Percentiles rank a stretch among this genome's conserved stretches.
Conservation (phyloP, 2,329 filamentous ascomycete species). For the Fusarium sp. region DNA sequence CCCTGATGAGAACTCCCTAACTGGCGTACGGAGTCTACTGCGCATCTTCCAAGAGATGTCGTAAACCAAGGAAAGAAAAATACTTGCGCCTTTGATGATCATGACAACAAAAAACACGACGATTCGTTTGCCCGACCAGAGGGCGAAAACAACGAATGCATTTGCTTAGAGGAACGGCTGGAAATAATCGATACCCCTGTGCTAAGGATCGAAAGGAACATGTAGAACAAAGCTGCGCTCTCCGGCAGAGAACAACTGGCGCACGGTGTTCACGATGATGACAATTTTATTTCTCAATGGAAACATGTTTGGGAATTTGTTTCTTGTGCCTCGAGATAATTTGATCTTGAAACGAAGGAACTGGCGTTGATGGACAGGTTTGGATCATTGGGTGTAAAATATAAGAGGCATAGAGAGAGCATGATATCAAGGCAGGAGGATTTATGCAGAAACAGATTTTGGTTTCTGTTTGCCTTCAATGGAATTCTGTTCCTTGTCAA, state of each 20-base stretch:
- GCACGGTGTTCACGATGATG: constrained; percentile 47
- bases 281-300: constrained; percentile 21
- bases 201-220: constrained; percentile 42
- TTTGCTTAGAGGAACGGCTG: constrained; percentile 45
- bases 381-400: constrained; percentile 1
- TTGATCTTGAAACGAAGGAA: neutral
- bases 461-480: neutral
- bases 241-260: constrained; percentile 42
- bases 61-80: constrained; percentile 39
- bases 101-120: constrained; percentile 32
- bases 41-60: constrained; percentile 79
- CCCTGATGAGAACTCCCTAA: constrained; percentile 86
- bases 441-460: neutral
- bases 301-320: constrained; percentile 2
- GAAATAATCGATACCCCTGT: constrained; percentile 48
- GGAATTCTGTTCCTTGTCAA: constrained; percentile 1
- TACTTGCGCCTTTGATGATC: constrained; percentile 40
- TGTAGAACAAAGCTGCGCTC: constrained; percentile 44
- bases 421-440: neutral
- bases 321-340: neutral
- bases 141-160: constrained; percentile 32
- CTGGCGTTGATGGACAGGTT: constrained; percentile 36
- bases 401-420: constrained; percentile 9
- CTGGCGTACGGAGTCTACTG: constrained; percentile 80
- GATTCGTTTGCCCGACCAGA: constrained; percentile 14